A percentile compares a stretch with the other conserved stretches of the same genome.
These are phyloP conservation scores for Trametes sanguinea DNA, from an alignment of 768 basidiomycete species.

Conservation along the genomic window DNA sequence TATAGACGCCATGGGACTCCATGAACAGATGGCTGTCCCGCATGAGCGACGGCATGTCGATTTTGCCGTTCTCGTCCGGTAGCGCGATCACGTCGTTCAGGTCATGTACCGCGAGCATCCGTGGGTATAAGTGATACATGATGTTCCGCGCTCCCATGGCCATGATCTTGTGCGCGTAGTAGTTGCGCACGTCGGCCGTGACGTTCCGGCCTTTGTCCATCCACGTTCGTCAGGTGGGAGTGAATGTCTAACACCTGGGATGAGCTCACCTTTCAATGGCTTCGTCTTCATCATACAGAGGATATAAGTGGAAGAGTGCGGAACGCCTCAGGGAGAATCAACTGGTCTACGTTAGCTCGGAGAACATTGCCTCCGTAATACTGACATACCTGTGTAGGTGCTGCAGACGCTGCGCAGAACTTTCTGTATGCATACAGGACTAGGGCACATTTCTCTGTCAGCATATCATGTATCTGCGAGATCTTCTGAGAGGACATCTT, in stretches of 20 bases:
- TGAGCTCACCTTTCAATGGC: constrained; percentile 78
- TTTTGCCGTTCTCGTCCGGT: constrained; percentile 60
- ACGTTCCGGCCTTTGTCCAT: constrained; percentile 69
- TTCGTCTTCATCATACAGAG: constrained; percentile 86
- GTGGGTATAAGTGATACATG: constrained; percentile 85
- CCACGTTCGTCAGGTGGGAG: background rate
- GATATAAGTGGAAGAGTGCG: constrained; percentile 81
- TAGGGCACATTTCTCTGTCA: constrained; percentile 82
- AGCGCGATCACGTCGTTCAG: constrained; percentile 70
- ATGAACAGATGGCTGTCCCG: constrained; percentile 82
- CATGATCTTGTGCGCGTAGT: constrained; percentile 74
- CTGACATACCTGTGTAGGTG: constrained; percentile 67
- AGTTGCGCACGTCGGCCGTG: constrained; percentile 91
- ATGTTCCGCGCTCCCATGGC: constrained; percentile 68
- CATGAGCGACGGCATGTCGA: constrained; percentile 76
- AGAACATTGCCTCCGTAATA: background rate
- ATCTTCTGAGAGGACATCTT: constrained; percentile 61
- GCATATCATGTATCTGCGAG: constrained; percentile 75
- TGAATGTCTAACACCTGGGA: background rate
- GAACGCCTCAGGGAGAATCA: constrained; percentile 94
- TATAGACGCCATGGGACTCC: constrained; percentile 89
- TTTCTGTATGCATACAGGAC: constrained; percentile 84
- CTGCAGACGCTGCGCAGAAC: constrained; percentile 81
- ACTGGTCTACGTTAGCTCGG: constrained; percentile 43
- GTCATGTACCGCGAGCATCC: constrained; percentile 85